These are phyloP conservation scores for Entophlyctis luteolus DNA, from an alignment of 192 early-diverging fungal species.

Conservation along the genomic window DNA sequence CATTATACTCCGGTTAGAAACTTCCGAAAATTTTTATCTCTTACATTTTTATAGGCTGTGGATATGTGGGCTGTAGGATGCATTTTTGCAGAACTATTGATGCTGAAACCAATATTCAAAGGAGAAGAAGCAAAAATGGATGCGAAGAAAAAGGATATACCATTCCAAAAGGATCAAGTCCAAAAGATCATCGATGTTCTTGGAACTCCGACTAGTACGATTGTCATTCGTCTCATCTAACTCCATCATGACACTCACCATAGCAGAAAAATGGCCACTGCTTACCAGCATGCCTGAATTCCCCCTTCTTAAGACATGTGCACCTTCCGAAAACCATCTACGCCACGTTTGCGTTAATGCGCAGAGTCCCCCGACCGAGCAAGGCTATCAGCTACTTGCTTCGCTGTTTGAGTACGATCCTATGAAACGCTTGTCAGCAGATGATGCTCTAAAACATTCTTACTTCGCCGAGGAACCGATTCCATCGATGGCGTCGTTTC, in stretches of 20 bases:
- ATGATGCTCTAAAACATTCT: slow-evolving; percentile 80
- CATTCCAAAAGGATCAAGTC: slow-evolving; percentile 64
- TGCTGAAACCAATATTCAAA: slow-evolving; percentile 88
- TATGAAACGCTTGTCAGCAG: slow-evolving; percentile 79
- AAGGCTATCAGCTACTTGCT: slow-evolving; percentile 72
- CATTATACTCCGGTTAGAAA: slow-evolving; percentile 52
- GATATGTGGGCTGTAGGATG: slow-evolving; percentile 97
- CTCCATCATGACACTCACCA: neutral
- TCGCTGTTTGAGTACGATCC: slow-evolving; percentile 80
- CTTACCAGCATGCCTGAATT: slow-evolving; percentile 42
- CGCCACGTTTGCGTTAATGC: slow-evolving; percentile 2
- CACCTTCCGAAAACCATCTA: slow-evolving; percentile 18
- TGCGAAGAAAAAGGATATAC: slow-evolving; percentile 46
- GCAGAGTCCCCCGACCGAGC: slow-evolving; percentile 44
- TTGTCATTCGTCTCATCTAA: neutral
- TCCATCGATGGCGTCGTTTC: slow-evolving; percentile 30
- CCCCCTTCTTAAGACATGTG: slow-evolving; percentile 22
- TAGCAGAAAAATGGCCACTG: slow-evolving; percentile 41
- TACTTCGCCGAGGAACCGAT: slow-evolving; percentile 63
- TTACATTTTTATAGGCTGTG: no score
- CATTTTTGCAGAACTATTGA: slow-evolving; percentile 93
- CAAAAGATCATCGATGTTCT: slow-evolving; percentile 88
- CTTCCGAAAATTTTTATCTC: no score
- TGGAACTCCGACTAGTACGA: slow-evolving; percentile 76
- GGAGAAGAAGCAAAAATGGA: slow-evolving; percentile 81